phyloP scores from a whole-genome alignment of 192 early-diverging fungal genomes.

The Linnemannia exigua region DNA sequence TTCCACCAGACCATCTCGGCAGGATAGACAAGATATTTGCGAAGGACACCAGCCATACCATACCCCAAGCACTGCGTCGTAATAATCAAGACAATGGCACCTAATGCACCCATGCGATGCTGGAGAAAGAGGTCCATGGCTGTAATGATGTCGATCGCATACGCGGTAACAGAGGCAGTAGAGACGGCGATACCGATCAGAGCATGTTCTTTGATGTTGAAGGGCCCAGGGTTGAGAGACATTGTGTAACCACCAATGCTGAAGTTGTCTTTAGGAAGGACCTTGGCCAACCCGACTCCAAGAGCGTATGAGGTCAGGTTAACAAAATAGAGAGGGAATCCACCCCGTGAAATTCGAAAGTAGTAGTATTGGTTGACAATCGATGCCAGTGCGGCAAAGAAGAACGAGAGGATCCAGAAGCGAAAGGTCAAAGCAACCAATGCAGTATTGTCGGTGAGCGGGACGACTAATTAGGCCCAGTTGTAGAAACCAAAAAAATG shows the following conservation, averaged over 20 bases:
- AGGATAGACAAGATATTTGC: constrained; percentile 72
- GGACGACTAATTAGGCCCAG: not conserved
- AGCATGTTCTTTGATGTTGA: constrained; percentile 5
- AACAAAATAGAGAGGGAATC: constrained; percentile 34
- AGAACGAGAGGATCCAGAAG: constrained; percentile 62
- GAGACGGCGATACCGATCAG: not conserved
- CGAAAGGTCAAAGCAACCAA: constrained; percentile 53
- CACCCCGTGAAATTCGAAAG: constrained; percentile 45
- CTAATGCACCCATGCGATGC: not conserved
- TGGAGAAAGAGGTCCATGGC: not conserved
- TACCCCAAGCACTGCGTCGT: constrained; percentile 69
- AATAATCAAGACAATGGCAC: constrained; percentile 52
- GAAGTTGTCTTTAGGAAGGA: not conserved
- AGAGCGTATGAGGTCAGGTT: constrained; percentile 24
- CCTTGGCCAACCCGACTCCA: constrained; percentile 17
- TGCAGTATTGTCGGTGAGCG: constrained; percentile 37
- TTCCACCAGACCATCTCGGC: constrained; percentile 87
- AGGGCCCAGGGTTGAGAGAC: constrained; percentile 17
- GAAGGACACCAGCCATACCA: constrained; percentile 81
- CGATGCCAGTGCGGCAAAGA: constrained; percentile 53
- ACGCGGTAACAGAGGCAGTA: not conserved
- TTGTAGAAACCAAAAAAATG: not conserved
- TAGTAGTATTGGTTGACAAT: constrained; percentile 55
- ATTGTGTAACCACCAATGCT: not conserved
- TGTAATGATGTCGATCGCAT: not conserved